Evolutionary conservation across 805 yeast species (phyloP).

Genomic region (Grigorovia jiainica): DNA sequence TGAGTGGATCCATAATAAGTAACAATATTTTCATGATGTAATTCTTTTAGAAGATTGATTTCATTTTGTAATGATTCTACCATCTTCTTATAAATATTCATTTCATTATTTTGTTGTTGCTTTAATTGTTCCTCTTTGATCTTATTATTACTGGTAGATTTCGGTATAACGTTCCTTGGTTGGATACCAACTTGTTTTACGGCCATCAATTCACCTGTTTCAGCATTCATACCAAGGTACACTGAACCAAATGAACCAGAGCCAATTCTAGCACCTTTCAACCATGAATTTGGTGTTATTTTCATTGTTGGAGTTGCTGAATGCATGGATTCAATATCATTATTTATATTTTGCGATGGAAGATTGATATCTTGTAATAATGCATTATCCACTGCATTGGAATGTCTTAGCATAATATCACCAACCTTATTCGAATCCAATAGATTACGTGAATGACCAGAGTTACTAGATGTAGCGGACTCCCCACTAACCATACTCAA

Average conservation of each 20-base stretch:
- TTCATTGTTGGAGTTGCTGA: slow-evolving; percentile 23
- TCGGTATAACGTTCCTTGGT: slow-evolving; percentile 12
- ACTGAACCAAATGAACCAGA: slow-evolving; percentile 94
- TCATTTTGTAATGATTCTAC: slow-evolving; percentile 77
- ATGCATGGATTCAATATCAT: slow-evolving; percentile 32
- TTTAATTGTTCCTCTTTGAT: slow-evolving; percentile 8
- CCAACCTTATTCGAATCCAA: slow-evolving; percentile 46
- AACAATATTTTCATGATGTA: slow-evolving; percentile 88
- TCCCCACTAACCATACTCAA: slow-evolving; percentile 24
- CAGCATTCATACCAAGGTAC: slow-evolving; percentile 80
- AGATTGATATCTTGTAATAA: slow-evolving; percentile 26
- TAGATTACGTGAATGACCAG: slow-evolving; percentile 10
- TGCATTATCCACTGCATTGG: slow-evolving; percentile 46
- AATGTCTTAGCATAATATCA: slow-evolving; percentile 48
- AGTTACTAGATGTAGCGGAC: too few species aligned
- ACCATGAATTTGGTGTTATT: slow-evolving; percentile 73
- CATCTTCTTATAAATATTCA: slow-evolving; percentile 41
- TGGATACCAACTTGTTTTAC: slow-evolving; percentile 81
- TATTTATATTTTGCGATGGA: neutral
- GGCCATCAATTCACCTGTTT: slow-evolving; percentile 94
- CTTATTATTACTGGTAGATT: slow-evolving; percentile 9
- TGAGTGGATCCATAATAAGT: slow-evolving; percentile 82
- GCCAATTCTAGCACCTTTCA: slow-evolving; percentile 87
- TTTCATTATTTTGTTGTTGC: slow-evolving; percentile 13
- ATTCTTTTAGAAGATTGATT: slow-evolving; percentile 62